Evolutionary conservation across 352 stramenopile genomes (phyloP).

Genomic region (Globisporangium abappressorium): DNA sequence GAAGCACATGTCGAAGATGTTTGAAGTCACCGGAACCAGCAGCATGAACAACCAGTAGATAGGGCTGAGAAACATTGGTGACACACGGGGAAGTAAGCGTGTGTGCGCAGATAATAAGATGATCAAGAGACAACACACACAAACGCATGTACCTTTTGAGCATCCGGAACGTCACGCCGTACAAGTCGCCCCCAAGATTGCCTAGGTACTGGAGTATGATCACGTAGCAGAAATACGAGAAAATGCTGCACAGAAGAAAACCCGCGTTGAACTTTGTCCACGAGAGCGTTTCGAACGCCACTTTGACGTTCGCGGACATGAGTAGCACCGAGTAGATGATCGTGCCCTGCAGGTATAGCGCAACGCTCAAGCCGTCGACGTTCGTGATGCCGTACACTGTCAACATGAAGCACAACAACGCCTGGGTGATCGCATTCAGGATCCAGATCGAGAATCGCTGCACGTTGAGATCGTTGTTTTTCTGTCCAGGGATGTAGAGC

Average conservation of each 20-base stretch:
- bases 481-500: slow-evolving; percentile 59
- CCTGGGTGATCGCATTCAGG: slow-evolving; percentile 59
- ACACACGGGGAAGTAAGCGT: background rate
- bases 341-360: slow-evolving; percentile 60
- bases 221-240: slow-evolving; percentile 64
- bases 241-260: slow-evolving; percentile 54
- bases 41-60: slow-evolving; percentile 72
- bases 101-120: too few species aligned
- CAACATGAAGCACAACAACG: slow-evolving; percentile 62
- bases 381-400: slow-evolving; percentile 40
- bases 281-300: slow-evolving; percentile 69
- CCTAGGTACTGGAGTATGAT: slow-evolving; percentile 55
- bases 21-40: slow-evolving; percentile 57
- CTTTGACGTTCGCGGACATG: slow-evolving; percentile 76
- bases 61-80: slow-evolving; percentile 25
- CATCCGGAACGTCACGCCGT: slow-evolving; percentile 52
- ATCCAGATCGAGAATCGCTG: slow-evolving; percentile 59
- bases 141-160: slow-evolving; percentile 36
- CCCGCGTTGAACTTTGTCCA: slow-evolving; percentile 72
- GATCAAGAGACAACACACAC: background rate
- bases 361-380: slow-evolving; percentile 31
- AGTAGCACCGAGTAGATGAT: slow-evolving; percentile 71
- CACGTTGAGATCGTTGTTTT: slow-evolving; percentile 70
- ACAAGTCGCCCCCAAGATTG: slow-evolving; percentile 46
- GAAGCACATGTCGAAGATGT: slow-evolving; percentile 54